Conservation (phyloP, 225 moss, liverwort and hornwort genomes). For the Pseudisothecium myosuroides region DNA sequence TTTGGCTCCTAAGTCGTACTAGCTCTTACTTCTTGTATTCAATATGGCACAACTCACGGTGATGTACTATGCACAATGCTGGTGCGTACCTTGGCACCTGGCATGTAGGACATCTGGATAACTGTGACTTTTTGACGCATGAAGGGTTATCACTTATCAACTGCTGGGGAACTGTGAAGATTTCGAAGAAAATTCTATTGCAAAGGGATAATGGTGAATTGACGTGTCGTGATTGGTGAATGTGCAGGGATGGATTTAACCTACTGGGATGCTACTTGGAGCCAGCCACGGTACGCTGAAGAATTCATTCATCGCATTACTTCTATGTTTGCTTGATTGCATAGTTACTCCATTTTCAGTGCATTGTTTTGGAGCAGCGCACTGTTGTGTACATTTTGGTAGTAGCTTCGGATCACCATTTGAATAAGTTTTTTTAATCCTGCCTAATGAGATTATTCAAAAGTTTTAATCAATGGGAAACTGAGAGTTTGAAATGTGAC, state of each 20-base stretch:
- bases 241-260: conserved; percentile 77
- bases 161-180: not conserved
- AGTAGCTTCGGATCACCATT: not conserved
- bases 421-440: not conserved
- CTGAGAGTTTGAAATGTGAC: not conserved
- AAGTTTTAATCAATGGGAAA: not conserved
- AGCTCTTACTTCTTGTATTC: not conserved
- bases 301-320: not conserved
- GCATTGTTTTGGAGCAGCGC: rapidly evolving
- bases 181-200: not conserved
- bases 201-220: not conserved
- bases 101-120: not conserved
- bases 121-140: too few species aligned
- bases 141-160: not conserved
- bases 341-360: not conserved
- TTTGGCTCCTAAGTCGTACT: not conserved
- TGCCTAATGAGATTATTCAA: not conserved
- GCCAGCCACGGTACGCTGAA: conserved; percentile 51
- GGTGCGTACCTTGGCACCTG: too few species aligned
- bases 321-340: not conserved
- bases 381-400: too few species aligned
- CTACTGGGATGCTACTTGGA: conserved; percentile 81
- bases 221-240: not conserved
- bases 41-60: not conserved
- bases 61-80: too few species aligned